A percentile compares a stretch with the other conserved stretches of the same genome.
Evolutionary conservation across 2,329 filamentous ascomycete species (phyloP).

Genomic region (Fusarium armeniacum): DNA sequence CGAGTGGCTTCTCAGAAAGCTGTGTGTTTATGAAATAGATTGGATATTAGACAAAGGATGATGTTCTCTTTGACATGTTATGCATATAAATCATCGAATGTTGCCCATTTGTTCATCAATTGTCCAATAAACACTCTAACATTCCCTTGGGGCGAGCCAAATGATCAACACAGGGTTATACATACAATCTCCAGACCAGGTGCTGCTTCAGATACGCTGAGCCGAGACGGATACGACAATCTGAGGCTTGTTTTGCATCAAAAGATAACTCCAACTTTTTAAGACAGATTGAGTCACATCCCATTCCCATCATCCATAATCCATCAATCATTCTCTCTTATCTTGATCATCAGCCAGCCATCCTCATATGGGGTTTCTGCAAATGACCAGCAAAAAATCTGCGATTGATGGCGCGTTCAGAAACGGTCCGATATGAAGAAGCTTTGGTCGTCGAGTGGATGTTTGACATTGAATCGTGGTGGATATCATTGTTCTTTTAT

Average conservation of each 20-base stretch:
- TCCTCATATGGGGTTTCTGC: slow-evolving; percentile 22
- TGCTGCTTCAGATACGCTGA: slow-evolving; percentile 15
- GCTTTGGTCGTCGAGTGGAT: slow-evolving; percentile 23
- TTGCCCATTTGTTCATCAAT: not conserved
- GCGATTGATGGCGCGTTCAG: slow-evolving; percentile 19
- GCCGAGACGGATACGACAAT: slow-evolving; percentile 10
- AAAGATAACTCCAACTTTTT: slow-evolving; percentile 1
- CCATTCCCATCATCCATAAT: not conserved
- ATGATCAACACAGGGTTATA: slow-evolving; percentile 26
- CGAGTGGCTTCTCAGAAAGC: not conserved
- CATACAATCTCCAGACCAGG: not conserved
- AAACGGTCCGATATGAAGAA: slow-evolving; percentile 43
- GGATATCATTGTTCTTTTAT: slow-evolving; percentile 23
- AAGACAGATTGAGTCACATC: slow-evolving; percentile 9
- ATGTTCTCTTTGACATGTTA: slow-evolving; percentile 15
- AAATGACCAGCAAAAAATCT: slow-evolving; percentile 26
- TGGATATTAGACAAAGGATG: slow-evolving; percentile 23
- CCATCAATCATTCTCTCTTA: not conserved
- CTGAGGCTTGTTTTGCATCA: slow-evolving; percentile 34
- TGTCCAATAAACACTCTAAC: not conserved
- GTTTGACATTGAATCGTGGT: slow-evolving; percentile 34
- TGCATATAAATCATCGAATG: slow-evolving; percentile 4
- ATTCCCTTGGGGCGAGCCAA: not conserved
- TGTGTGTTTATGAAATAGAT: slow-evolving; percentile 31
- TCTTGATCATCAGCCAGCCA: slow-evolving; percentile 13